A percentile compares a stretch with the other conserved stretches of the same genome.
phyloP scores from a whole-genome alignment of 83 land plant genomes.

The Thuja plicata region DNA sequence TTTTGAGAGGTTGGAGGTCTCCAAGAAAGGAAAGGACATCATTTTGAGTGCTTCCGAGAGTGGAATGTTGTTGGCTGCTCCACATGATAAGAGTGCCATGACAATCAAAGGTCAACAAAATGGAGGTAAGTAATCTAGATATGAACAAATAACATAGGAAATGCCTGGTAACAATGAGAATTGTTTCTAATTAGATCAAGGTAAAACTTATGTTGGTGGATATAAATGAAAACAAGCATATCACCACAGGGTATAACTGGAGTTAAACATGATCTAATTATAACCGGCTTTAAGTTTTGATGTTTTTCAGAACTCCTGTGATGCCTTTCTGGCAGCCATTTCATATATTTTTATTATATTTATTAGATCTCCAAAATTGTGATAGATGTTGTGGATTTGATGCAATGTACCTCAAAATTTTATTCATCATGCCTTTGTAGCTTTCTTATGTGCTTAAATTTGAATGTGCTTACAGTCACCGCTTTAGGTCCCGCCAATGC shows the following conservation, averaged over 20 bases:
- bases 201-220: neutral
- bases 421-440: neutral
- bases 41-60: slow-evolving; percentile 31
- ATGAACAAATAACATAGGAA: neutral
- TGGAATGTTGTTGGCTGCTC: slow-evolving; percentile 55
- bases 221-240: neutral
- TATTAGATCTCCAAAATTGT: neutral
- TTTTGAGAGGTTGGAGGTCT: slow-evolving; percentile 57
- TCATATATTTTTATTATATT: neutral
- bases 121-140: slow-evolving; percentile 34
- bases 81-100: slow-evolving; percentile 18
- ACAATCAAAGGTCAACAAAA: slow-evolving; percentile 18
- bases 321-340: neutral
- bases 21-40: slow-evolving; percentile 43
- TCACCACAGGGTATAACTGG: neutral
- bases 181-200: neutral
- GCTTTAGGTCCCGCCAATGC: slow-evolving; percentile 67
- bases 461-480: slow-evolving; percentile 30
- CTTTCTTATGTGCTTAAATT: neutral
- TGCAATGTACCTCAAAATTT: too few species aligned
- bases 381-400: too few species aligned
- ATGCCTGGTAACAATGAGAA: neutral
- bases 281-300: neutral
- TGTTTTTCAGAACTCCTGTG: neutral
- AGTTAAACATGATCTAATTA: neutral